Percentiles rank a stretch among this genome's conserved stretches.
phyloP scores from a whole-genome alignment of 768 basidiomycete genomes.

The Amanita muscaria region DNA sequence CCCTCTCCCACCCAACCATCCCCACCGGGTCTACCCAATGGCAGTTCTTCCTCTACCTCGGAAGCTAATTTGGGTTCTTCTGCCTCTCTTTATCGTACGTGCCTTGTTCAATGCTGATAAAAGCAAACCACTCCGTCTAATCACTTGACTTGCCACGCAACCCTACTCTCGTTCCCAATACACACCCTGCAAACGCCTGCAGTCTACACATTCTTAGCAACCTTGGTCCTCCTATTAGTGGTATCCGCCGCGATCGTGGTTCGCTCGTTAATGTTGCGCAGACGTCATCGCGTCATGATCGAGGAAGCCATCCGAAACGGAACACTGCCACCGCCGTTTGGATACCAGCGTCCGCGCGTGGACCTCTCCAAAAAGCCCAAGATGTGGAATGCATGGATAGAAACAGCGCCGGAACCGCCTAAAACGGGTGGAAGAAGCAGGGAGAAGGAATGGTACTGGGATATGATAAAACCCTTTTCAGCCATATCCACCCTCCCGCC shows the following conservation, averaged over 20 bases:
- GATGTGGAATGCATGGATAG: slow-evolving; percentile 35
- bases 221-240: slow-evolving; percentile 55
- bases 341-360: slow-evolving; percentile 18
- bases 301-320: slow-evolving; percentile 60
- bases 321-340: slow-evolving; percentile 38
- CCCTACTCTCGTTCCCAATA: background rate
- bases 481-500: slow-evolving; percentile 20
- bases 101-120: background rate
- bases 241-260: slow-evolving; percentile 62
- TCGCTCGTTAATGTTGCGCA: slow-evolving; percentile 55
- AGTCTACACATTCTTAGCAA: slow-evolving; percentile 51
- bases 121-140: background rate
- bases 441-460: slow-evolving; percentile 18
- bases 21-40: no score
- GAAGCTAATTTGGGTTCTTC: slow-evolving; percentile 15
- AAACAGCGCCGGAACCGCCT: slow-evolving; percentile 3
- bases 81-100: slow-evolving; percentile 27
- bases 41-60: no score
- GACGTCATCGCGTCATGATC: slow-evolving; percentile 48
- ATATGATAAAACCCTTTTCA: slow-evolving; percentile 25
- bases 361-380: slow-evolving; percentile 39
- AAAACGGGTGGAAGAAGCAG: slow-evolving; percentile 1
- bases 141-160: background rate
- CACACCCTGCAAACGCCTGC: no score
- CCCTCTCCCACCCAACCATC: no score